Percentiles rank a stretch among this genome's conserved stretches.
Conservation (phyloP, 495 filamentous ascomycete species). For the Penicillium canescens region DNA sequence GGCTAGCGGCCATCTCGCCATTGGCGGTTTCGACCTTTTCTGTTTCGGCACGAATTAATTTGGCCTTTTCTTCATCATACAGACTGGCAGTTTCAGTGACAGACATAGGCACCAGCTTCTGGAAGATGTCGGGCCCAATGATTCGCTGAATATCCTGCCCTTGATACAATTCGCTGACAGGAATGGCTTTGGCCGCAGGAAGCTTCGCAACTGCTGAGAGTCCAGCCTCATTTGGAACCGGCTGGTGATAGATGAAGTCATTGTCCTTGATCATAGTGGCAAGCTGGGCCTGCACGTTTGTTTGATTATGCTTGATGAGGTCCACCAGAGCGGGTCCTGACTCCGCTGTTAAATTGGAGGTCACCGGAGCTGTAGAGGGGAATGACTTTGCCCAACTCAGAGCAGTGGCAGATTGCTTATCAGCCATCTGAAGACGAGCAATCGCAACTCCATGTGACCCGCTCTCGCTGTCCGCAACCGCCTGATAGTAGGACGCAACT, state of each 20-base stretch:
- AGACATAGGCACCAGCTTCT: constrained; percentile 93
- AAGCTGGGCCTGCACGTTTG: constrained; percentile 78
- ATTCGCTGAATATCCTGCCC: constrained; percentile 96
- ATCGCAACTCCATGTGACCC: constrained; percentile 87
- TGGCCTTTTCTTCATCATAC: constrained; percentile 98
- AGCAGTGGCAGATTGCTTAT: constrained; percentile 72
- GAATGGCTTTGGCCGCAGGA: constrained; percentile 96
- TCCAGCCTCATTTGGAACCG: constrained; percentile 79
- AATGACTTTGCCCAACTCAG: constrained; percentile 75
- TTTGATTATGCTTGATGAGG: constrained; percentile 77
- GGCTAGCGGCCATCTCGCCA: constrained; percentile 90
- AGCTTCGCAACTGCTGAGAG: constrained; percentile 83
- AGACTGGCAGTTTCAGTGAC: constrained; percentile 96
- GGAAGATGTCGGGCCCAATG: constrained; percentile 95
- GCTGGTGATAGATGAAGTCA: constrained; percentile 97
- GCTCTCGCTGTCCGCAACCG: constrained; percentile 83
- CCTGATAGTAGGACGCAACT: constrained; percentile 91
- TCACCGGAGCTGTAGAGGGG: constrained; percentile 74
- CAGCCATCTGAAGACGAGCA: constrained; percentile 78
- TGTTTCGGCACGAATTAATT: constrained; percentile 88
- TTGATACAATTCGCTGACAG: constrained; percentile 93
- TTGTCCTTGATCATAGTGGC: constrained; percentile 83
- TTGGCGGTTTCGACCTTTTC: constrained; percentile 90
- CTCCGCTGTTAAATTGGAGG: constrained; percentile 81
- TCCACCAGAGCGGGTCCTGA: constrained; percentile 71